Conservation (phyloP, 2,329 filamentous ascomycete genomes). For the Calonectria hongkongensis region DNA sequence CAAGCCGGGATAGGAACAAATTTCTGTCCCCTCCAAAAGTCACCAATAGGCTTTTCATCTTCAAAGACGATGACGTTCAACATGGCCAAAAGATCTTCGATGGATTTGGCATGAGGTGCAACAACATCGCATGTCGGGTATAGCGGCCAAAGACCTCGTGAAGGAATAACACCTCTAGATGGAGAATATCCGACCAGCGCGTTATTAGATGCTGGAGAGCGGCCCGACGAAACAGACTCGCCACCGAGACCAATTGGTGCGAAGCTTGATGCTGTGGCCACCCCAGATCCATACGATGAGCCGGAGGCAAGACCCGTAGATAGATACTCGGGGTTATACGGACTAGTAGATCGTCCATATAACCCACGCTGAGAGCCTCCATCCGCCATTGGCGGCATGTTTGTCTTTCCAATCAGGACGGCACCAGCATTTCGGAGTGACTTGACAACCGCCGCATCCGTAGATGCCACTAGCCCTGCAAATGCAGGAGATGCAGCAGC, state of each 20-base stretch:
- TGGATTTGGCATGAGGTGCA: conserved; percentile 70
- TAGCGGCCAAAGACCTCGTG: conserved; percentile 72
- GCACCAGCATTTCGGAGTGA: conserved; percentile 63
- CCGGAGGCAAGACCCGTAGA: conserved; percentile 74
- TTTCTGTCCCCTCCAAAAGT: conserved; percentile 74
- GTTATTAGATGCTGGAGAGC: conserved; percentile 75
- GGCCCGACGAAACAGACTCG: conserved; percentile 74
- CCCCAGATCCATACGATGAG: conserved; percentile 74
- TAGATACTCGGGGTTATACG: conserved; percentile 72
- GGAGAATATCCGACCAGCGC: conserved; percentile 74
- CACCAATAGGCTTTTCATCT: conserved; percentile 61
- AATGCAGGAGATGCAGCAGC: conserved; percentile 74
- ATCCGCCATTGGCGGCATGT: conserved; percentile 75
- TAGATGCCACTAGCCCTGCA: conserved; percentile 66
- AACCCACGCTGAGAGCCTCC: conserved; percentile 75
- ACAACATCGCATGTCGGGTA: conserved; percentile 74
- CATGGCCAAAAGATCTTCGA: conserved; percentile 69
- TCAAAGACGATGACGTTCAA: conserved; percentile 67
- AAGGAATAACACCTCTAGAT: conserved; percentile 70
- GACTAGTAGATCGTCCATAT: conserved; percentile 74
- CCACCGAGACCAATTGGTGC: conserved; percentile 72
- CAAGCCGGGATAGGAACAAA: conserved; percentile 61
- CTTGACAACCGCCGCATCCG: conserved; percentile 71
- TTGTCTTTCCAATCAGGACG: conserved; percentile 68
- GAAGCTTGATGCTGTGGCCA: conserved; percentile 69